Base-by-base conservation (phyloP, 192 early-diverging fungal genomes). In the Gigaspora rosea region DNA sequence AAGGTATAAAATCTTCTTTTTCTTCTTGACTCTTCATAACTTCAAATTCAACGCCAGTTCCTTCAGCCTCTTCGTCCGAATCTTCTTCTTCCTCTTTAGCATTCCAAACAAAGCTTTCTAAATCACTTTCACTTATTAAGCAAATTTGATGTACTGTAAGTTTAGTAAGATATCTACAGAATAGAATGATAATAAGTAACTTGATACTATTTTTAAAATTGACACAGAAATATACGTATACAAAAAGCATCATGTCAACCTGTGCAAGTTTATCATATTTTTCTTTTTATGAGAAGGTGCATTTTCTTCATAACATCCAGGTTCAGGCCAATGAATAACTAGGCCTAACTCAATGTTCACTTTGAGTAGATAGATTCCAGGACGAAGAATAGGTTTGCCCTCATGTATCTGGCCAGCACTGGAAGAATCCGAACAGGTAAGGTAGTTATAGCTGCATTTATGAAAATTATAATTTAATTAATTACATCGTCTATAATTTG, bases 181-280 rank as follows among this genome's bases (percentile, higher is more conserved):
- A 41, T 15, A 58, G 15, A n/a, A 20, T 22, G 35, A 46, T 59
- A 11, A 58, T 9, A 46, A 9, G 9, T 27, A 8, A 71, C 4
- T 20, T 33, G 27, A 32, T 71, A 71, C 1, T 36, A 2, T 41
- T 10, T 41, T 51, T 4, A 49, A 49, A 13, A 64, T n/a, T 15
- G 16, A 7, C 12, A 35, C 0, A 0, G 50, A 16, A 48, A 36
- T 57, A 22, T 10, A 75, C 4, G n/a, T 48, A 2, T 52, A 52
- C 15, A 12, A 75, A 3, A 13, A 50, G 49, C 1, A 32, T 22
- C 16, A 1, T 57, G 15, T 15, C 12, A 47, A 75, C 78, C 78
- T 56, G 52, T 79, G 78, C 16, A 79, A 48, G 18, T 79, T 79
- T 22, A 52, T 76, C 72, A 79, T 64, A 58, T 79, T 79, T 64